Evolutionary conservation across 306 rosid genomes (phyloP), one percentile per base, ranked within the genome.

Genomic region (Spatholobus suberectus): DNA sequence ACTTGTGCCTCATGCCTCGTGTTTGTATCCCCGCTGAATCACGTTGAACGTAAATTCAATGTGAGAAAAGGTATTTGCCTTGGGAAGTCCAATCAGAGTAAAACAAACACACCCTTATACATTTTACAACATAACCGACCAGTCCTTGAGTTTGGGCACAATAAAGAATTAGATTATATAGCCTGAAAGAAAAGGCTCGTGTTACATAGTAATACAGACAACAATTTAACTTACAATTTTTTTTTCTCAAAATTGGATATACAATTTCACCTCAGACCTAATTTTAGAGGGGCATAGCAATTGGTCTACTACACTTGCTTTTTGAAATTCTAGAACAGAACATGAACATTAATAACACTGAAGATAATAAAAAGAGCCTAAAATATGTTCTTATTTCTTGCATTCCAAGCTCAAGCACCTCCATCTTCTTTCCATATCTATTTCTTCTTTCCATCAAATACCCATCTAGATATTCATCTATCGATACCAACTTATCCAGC

Each of bases 301-400:
- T 80, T 35, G 94, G 95, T 91, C 98, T 87, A 62, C 83, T 88
- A 80, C 87, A 83, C 90, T 94, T 96, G 74, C 90, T 62, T 91
- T 94, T 96, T 35, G 99, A 90, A 88, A 96, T 94, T 89, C 97
- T 94, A 83, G 99, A 94, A 84, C 99, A 96, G 84, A 96, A 94
- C 99, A 96, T 94, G 95, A 94, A 92, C 93, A 94, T 9, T 62
- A 96, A 85, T 70, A 96, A 84, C 24, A 90, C 94, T 24, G 98
- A 94, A 70, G 98, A 96, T 78, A 96, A 85, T 84, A 94, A 86
- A 89, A 96, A 96, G 72, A 96, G 96, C 89, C 99, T 91, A 86
- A 94, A 94, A 87, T 96, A 96, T 77, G 99, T 88, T 94, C 99
- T 90, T 77, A 94, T 96, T 89, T 96, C 99, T 82, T 94, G 99